Evolutionary conservation across 1,284 basidiomycete species (phyloP), one percentile per base, ranked within the genome.

Genomic region (Tylopilus sp.): DNA sequence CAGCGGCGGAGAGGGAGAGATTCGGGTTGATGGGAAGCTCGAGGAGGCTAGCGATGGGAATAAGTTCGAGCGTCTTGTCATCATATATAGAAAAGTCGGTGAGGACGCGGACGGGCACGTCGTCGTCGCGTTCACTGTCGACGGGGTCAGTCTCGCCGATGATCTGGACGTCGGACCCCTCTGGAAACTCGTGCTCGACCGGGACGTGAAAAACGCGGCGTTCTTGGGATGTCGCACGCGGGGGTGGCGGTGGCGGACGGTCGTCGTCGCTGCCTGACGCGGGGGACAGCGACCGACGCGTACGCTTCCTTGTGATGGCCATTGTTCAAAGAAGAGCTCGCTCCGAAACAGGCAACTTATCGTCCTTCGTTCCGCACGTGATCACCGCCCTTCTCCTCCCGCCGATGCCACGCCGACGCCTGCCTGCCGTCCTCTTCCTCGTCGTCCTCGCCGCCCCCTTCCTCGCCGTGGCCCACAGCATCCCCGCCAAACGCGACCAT

Each of bases 401-500:
- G 12, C 23, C 30, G 26, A 61, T 63, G 59, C 13, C 51, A 45
- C 37, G 28, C 48, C 43, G 46, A 49, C 56, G 2, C 40, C 38
- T 23, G 35, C 40, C 61, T 66, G 15, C 61, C 74, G 51, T 26
- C 73, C 54, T 58, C 69, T 13, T 60, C 47, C 5, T 62, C 66
- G 46, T 66, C 74, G 51, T 26, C 73, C 54, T 58, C 69, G 13
- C 59, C 66, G 48, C 15, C 71, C 54, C 55, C 65, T n/a, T 56
- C n/a, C 28, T 38, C 65, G 37, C 52, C 60, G 29, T 63, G 64
- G 49, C 68, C 61, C 59, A 53, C 68, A 18, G 55, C 62, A 45
- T 58, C 59, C 46, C 60, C 58, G 37, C 77, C 76, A 78, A 72
- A 60, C 76, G 76, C 41, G 69, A 72, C 37, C 95, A 98, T 68